A percentile compares a stretch with the other conserved stretches of the same genome.
Evolutionary conservation across 1,284 basidiomycete species (phyloP).

Genomic region (Apiotrichum brassicae): DNA sequence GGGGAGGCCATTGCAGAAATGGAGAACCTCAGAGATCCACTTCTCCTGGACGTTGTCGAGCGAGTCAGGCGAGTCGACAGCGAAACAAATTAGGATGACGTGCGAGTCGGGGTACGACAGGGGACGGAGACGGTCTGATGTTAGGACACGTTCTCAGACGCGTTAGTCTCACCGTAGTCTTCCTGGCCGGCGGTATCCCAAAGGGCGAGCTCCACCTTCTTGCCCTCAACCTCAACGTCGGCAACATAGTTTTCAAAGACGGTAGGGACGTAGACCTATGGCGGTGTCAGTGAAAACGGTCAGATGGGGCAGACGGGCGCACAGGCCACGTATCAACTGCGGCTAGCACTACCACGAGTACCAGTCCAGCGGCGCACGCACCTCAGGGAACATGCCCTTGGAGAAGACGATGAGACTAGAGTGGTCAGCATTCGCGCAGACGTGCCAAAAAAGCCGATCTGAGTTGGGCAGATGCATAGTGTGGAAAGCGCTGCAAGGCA

Average conservation of each 20-base stretch:
- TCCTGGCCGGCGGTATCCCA: slow-evolving; percentile 97
- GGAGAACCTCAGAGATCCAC: slow-evolving; percentile 92
- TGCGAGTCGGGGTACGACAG: slow-evolving; percentile 87
- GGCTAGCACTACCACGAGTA: too few species aligned
- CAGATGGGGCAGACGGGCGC: slow-evolving; percentile 4
- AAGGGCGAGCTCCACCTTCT: slow-evolving; percentile 83
- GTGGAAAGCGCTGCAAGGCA: too few species aligned
- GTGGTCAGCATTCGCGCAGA: too few species aligned
- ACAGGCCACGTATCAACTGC: background rate
- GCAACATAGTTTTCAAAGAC: slow-evolving; percentile 82
- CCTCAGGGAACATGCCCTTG: slow-evolving; percentile 91
- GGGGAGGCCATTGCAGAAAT: slow-evolving; percentile 81
- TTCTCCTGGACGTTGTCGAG: slow-evolving; percentile 94
- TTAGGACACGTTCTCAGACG: background rate
- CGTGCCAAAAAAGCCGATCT: background rate
- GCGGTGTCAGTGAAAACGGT: slow-evolving; percentile 7
- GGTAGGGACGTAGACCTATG: slow-evolving; percentile 53
- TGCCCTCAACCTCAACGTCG: slow-evolving; percentile 83
- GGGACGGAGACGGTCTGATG: slow-evolving; percentile 74
- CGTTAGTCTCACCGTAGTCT: slow-evolving; percentile 46
- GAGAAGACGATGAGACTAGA: slow-evolving; percentile 51
- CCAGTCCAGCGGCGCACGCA: slow-evolving; percentile 49
- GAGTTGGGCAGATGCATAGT: too few species aligned
- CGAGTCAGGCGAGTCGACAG: slow-evolving; percentile 84
- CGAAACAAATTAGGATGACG: slow-evolving; percentile 90